A percentile compares a stretch with the other conserved stretches of the same genome.
phyloP scores from a whole-genome alignment of 1,284 basidiomycete genomes.

The Cryptococcus maquisensis region DNA sequence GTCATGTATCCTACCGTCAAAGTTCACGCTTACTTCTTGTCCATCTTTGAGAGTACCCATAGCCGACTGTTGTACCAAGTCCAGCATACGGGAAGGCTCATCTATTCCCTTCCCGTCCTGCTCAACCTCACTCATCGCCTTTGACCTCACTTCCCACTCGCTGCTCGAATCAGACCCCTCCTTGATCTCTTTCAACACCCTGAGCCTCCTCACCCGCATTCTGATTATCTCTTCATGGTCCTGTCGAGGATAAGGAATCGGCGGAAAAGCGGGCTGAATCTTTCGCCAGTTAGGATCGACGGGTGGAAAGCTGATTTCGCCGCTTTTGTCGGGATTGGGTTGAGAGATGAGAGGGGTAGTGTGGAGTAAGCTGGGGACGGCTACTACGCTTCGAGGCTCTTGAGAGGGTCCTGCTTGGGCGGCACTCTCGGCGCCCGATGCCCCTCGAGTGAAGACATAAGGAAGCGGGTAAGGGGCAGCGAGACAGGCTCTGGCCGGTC shows the following conservation, averaged over 20 bases:
- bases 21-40: background rate
- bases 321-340: background rate
- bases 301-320: background rate
- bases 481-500: slow-evolving; percentile 11
- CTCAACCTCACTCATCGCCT: background rate
- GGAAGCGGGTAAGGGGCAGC: slow-evolving; percentile 28
- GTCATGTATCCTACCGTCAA: background rate
- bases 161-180: slow-evolving; percentile 1
- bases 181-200: slow-evolving; percentile 3
- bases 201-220: slow-evolving; percentile 1
- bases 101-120: background rate
- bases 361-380: background rate
- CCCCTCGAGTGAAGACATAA: slow-evolving; percentile 13
- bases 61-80: background rate
- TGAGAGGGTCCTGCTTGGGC: background rate
- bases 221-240: background rate
- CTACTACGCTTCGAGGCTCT: background rate
- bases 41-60: background rate
- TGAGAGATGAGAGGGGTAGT: background rate
- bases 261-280: background rate
- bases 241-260: slow-evolving; percentile 2
- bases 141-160: slow-evolving; percentile 8
- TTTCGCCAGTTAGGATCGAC: slow-evolving; percentile 5
- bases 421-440: background rate
- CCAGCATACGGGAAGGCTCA: background rate